Evolutionary conservation across 108 stramenopile species (phyloP).

Genomic region (Epithemia pelagica): DNA sequence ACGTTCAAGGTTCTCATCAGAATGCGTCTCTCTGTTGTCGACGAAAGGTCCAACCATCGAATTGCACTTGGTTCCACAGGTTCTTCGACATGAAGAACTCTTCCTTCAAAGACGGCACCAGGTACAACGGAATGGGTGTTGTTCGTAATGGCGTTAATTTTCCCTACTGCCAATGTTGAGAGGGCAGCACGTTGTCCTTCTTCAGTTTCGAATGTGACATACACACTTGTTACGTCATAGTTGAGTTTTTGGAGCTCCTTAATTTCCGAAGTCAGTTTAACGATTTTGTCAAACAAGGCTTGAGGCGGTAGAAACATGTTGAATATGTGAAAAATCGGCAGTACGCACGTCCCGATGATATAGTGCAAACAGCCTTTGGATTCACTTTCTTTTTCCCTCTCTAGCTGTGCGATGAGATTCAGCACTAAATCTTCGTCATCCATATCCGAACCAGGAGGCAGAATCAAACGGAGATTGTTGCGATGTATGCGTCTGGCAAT

Average conservation of each 20-base stretch:
- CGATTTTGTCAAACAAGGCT: conserved; percentile 29
- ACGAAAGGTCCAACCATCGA: conserved; percentile 48
- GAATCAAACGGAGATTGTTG: conserved; percentile 23
- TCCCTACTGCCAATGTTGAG: conserved; percentile 37
- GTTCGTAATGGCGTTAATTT: conserved; percentile 35
- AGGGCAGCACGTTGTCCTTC: conserved; percentile 63
- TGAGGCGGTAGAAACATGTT: conserved; percentile 32
- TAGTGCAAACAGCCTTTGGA: conserved; percentile 12
- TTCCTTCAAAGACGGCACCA: conserved; percentile 36
- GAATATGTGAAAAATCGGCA: conserved; percentile 30
- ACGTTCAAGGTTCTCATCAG: conserved; percentile 31
- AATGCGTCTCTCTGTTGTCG: conserved; percentile 10
- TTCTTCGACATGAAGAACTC: conserved; percentile 41
- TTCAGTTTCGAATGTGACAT: conserved; percentile 81
- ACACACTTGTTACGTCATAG: conserved; percentile 51
- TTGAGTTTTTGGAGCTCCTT: conserved; percentile 45
- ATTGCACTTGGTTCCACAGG: conserved; percentile 59
- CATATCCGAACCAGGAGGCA: conserved; percentile 34
- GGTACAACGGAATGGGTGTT: conserved; percentile 24
- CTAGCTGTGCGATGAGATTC: conserved; percentile 17
- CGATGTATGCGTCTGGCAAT: conserved; percentile 33
- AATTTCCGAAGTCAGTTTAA: conserved; percentile 37
- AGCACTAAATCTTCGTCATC: conserved; percentile 40
- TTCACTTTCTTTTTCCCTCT: conserved; percentile 19
- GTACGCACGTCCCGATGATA: conserved; percentile 17